Base-by-base conservation (phyloP, 768 basidiomycete species). In the Serpula lacrymans region DNA sequence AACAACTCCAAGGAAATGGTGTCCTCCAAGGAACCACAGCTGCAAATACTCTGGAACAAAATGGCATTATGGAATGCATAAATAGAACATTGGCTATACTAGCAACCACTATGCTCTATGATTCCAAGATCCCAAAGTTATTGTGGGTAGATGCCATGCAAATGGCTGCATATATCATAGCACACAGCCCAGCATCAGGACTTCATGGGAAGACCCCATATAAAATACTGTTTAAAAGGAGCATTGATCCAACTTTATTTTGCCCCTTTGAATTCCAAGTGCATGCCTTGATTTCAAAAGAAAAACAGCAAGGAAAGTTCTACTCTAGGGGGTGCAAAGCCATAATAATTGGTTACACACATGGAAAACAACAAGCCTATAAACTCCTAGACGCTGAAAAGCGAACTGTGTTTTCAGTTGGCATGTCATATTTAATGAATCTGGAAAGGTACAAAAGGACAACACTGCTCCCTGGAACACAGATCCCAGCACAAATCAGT, bases 21-120 rank as follows among this genome's bases (percentile, higher is more conserved):
- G 39, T 39, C 4, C 12, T 39, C 1, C 23, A 43, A 5, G 28
- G 39, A 25, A 23, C 29, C 2, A 28, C 28, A 4, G 29, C 29
- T n/a, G 30, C 42, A 14, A 12, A 43, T 9, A 43, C 42, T 22
- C 37, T 22, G 5, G 37, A 38, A 8, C 54, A 61, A 30, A 61
- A 63, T 34, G 59, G 61, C 4, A n/a, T 62, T 10, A 60, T 59
- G 1, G 53, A 65, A 41, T 38, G 55, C 7, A 45, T 56, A 30
- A 64, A 64, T 32, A 50, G 58, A 25, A 60, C 55, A 13, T 21
- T 63, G 4, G 27, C 50, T 9, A n/a, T n/a, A n/a, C 16, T 46
- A 13, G 47, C 51, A 16, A 48, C 34, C 7, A 30, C 63, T 4
- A 51, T 62, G 49, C 43, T 62, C 16, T 25, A 50, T 20, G 56